Evolutionary conservation across 192 early-diverging fungal species (phyloP).

Genomic region (Funneliformis geosporum): DNA sequence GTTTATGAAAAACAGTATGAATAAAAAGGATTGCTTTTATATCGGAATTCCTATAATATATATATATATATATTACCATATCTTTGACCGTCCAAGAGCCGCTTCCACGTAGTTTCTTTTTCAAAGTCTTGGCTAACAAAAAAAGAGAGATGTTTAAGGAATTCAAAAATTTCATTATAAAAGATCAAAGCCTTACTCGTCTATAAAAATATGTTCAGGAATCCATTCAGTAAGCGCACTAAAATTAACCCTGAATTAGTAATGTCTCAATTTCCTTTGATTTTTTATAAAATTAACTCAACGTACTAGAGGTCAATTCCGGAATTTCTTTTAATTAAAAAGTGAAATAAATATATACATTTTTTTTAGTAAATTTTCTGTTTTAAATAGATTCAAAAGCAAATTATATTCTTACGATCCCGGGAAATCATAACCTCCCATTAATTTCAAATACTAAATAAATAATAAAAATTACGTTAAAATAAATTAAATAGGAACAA

Average conservation of each 20-base stretch:
- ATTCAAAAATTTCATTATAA: background rate
- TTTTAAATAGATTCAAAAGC: background rate
- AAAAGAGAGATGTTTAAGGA: slow-evolving; percentile 14
- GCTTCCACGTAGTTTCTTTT: slow-evolving; percentile 68
- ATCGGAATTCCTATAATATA: background rate
- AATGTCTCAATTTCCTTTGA: background rate
- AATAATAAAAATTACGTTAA: background rate
- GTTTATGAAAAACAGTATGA: background rate
- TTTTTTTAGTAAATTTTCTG: slow-evolving; percentile 14
- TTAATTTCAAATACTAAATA: slow-evolving; percentile 82
- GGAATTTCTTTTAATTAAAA: slow-evolving; percentile 62
- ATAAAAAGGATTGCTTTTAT: background rate
- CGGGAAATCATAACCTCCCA: slow-evolving; percentile 95
- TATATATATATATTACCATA: slow-evolving; percentile 55
- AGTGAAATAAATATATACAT: background rate
- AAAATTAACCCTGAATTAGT: slow-evolving; percentile 11
- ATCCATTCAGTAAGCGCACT: slow-evolving; percentile 91
- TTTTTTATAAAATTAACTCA: background rate
- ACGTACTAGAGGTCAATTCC: slow-evolving; percentile 84
- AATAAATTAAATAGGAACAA: background rate
- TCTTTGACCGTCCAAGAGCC: slow-evolving; percentile 65
- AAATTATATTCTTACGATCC: slow-evolving; percentile 65
- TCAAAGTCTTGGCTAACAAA: slow-evolving; percentile 53
- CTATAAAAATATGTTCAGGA: slow-evolving; percentile 87
- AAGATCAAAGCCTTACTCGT: slow-evolving; percentile 50